A percentile compares a stretch with the other conserved stretches of the same genome.
phyloP scores from a whole-genome alignment of 495 filamentous ascomycete species.

The Hypoxylon cercidicola region DNA sequence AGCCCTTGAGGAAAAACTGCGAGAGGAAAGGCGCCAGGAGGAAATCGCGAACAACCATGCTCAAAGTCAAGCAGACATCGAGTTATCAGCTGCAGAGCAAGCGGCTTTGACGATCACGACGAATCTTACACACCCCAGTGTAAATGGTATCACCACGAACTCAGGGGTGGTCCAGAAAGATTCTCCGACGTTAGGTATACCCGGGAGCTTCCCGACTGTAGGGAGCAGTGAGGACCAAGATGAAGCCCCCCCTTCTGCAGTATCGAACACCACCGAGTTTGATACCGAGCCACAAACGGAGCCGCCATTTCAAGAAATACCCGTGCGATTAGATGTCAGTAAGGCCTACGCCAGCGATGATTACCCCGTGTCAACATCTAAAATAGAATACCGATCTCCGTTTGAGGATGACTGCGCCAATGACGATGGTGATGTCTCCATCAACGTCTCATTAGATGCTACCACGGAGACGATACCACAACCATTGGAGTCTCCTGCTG shows the following conservation, averaged over 20 bases:
- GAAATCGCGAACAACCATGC: constrained; percentile 15
- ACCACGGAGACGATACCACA: constrained; percentile 25
- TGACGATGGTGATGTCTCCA: constrained; percentile 51
- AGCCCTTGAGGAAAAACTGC: constrained; percentile 16
- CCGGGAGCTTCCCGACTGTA: constrained; percentile 61
- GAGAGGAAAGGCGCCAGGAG: constrained; percentile 22
- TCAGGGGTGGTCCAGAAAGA: constrained; percentile 51
- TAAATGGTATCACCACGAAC: constrained; percentile 13
- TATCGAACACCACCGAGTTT: constrained; percentile 73
- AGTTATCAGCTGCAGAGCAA: constrained; percentile 34
- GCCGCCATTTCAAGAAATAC: constrained; percentile 46
- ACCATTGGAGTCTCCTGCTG: constrained; percentile 18
- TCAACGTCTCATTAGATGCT: constrained; percentile 54
- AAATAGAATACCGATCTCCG: constrained; percentile 52
- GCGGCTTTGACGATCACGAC: constrained; percentile 44
- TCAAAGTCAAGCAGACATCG: constrained; percentile 21
- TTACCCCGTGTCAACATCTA: constrained; percentile 26
- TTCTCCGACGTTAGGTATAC: constrained; percentile 77
- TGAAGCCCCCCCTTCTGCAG: constrained; percentile 59
- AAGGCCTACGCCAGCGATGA: constrained; percentile 25
- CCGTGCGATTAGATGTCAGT: constrained; percentile 40
- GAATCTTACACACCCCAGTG: constrained; percentile 33
- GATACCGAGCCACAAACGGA: constrained; percentile 76
- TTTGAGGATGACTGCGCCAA: constrained; percentile 50
- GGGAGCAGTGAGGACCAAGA: constrained; percentile 47